Percentiles rank a stretch among this genome's conserved stretches.
phyloP scores from a whole-genome alignment of 768 basidiomycete species.

The Cubamyces lactineus region DNA sequence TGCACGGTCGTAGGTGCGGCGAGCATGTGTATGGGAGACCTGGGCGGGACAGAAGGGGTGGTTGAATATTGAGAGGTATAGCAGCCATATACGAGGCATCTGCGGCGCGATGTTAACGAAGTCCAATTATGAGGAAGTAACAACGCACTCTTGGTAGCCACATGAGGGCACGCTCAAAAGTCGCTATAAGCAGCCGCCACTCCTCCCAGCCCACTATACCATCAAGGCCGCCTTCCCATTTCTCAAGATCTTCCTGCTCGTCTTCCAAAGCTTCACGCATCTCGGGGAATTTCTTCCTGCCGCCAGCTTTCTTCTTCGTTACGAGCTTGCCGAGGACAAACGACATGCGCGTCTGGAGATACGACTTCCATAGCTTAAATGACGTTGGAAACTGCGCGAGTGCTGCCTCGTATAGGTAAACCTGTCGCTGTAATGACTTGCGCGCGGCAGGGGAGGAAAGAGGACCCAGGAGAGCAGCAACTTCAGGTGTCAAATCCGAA shows the following conservation, averaged over 20 bases:
- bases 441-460: constrained; percentile 75
- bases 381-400: constrained; percentile 84
- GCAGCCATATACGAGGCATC: constrained; percentile 93
- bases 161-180: constrained; percentile 91
- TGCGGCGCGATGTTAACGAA: constrained; percentile 36
- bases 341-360: constrained; percentile 78
- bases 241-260: constrained; percentile 74
- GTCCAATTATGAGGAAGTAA: constrained; percentile 3
- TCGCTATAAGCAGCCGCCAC: constrained; percentile 87
- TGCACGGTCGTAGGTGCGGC: constrained; percentile 92
- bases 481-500: constrained; percentile 51
- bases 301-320: constrained; percentile 77
- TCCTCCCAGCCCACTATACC: constrained; percentile 94
- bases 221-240: constrained; percentile 88
- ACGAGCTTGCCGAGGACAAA: constrained; percentile 83
- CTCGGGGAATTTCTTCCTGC: constrained; percentile 89
- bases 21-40: constrained; percentile 87
- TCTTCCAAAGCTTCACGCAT: constrained; percentile 91
- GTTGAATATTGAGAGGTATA: constrained; percentile 88
- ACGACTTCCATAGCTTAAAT: constrained; percentile 96
- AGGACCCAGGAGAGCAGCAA: constrained; percentile 70
- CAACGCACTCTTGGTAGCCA: constrained; percentile 85
- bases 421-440: constrained; percentile 78
- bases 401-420: constrained; percentile 94
- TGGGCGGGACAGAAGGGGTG: constrained; percentile 88